phyloP scores from a whole-genome alignment of 2,329 filamentous ascomycete genomes.

The Metarhizium rileyi region DNA sequence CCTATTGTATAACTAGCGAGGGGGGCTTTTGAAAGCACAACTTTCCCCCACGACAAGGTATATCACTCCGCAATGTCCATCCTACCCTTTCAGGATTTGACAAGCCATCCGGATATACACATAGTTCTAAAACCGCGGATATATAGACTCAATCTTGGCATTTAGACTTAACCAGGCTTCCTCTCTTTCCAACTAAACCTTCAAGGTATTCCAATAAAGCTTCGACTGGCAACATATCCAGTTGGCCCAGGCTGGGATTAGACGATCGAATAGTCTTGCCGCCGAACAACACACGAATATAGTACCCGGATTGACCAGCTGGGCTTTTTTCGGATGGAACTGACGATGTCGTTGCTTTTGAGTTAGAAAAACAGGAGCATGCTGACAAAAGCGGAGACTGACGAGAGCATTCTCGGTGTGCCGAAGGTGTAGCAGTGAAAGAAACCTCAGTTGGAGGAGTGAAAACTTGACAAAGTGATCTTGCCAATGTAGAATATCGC shows the following conservation, averaged over 20 bases:
- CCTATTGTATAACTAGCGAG: no score
- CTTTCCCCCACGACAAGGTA: not conserved
- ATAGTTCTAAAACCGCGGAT: not conserved
- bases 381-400: slow-evolving; percentile 15
- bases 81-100: slow-evolving; percentile 3
- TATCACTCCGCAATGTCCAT: no score
- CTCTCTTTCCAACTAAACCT: slow-evolving; percentile 50
- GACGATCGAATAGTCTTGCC: slow-evolving; percentile 58
- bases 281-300: slow-evolving; percentile 60
- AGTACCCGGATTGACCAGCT: slow-evolving; percentile 26
- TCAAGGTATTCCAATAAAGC: slow-evolving; percentile 62
- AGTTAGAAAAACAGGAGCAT: slow-evolving; percentile 17
- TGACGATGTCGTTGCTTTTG: slow-evolving; percentile 1
- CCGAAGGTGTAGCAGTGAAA: not conserved
- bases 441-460: not conserved
- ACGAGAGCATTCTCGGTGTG: slow-evolving; percentile 17
- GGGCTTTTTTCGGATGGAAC: not conserved
- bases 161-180: slow-evolving; percentile 29
- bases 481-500: slow-evolving; percentile 12
- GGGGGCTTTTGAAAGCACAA: no score
- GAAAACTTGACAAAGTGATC: slow-evolving; percentile 14
- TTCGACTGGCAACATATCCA: slow-evolving; percentile 63
- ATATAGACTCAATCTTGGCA: slow-evolving; percentile 10
- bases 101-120: not conserved
- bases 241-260: slow-evolving; percentile 53